Conservation (phyloP, 805 yeast genomes). For the Hanseniaspora valbyensis region DNA sequence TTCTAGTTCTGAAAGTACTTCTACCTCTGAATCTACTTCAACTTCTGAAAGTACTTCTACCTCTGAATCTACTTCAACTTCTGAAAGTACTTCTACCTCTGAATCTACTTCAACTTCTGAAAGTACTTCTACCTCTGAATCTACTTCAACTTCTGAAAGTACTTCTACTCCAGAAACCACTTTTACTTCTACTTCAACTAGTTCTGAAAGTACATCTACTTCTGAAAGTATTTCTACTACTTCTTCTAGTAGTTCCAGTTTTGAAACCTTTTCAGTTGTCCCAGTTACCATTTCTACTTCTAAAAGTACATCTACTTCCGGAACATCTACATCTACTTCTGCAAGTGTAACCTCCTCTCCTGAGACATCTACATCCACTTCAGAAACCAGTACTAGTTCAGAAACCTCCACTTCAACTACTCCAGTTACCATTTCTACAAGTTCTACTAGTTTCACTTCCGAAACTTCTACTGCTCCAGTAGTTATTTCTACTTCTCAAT, state of each 20-base stretch:
- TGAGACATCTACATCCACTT: slow-evolving; percentile 7
- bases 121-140: slow-evolving; percentile 16
- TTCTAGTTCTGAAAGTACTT: slow-evolving; percentile 20
- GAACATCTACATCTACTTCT: not conserved
- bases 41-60: slow-evolving; percentile 18
- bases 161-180: not conserved
- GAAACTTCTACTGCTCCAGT: slow-evolving; percentile 18
- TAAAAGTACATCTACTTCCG: slow-evolving; percentile 17
- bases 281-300: slow-evolving; percentile 27
- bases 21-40: slow-evolving; percentile 19
- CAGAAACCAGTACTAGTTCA: not conserved
- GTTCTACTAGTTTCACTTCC: slow-evolving; percentile 11
- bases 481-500: too few species aligned
- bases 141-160: not conserved
- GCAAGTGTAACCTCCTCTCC: slow-evolving; percentile 16
- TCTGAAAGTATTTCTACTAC: slow-evolving; percentile 3
- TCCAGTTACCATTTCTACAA: slow-evolving; percentile 23
- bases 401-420: slow-evolving; percentile 19
- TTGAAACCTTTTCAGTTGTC: too few species aligned
- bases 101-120: not conserved
- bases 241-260: too few species aligned
- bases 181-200: slow-evolving; percentile 23
- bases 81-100: slow-evolving; percentile 17
- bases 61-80: slow-evolving; percentile 23
- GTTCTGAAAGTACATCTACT: slow-evolving; percentile 19